Base-by-base conservation (phyloP, 2,329 filamentous ascomycete species). In the Cryphonectria naterciae region DNA sequence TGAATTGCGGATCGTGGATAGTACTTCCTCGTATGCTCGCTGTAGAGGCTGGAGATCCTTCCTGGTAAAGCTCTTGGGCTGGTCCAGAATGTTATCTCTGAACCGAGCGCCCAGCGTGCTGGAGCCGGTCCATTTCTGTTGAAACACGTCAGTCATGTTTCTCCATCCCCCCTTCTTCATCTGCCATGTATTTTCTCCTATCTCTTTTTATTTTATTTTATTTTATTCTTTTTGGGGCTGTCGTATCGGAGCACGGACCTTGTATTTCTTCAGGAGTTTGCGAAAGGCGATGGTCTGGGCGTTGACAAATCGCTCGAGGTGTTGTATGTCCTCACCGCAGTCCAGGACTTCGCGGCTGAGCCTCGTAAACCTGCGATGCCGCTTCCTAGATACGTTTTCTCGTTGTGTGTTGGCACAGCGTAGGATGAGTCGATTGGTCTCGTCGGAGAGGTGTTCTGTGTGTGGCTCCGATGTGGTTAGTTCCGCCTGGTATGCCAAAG, bases 211-310 rank as follows among this genome's bases (percentile, higher is more conserved):
- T n/a, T 32, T 32, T 4, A 0, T 32, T 32, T 32, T 32, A 2
- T 32, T 32, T 32, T 32, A 2, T 32, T 32, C 3, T 32, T 32
- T 1, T 32, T 32, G 28, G 1, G 28, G 1, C 0, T 70, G n/a
- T 60, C 56, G 52, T n/a, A 32, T 32, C 25, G 25, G n/a, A 43
- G 56, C 22, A 56, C 81, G n/a, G 81, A 88, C 88, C 84, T 85
- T 87, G 81, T 96, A 95, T 78, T 97, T 97, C 79, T 95, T 96
- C 46, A 95, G 83, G 52, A 97, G 91, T 81, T 97, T 97, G 69
- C 89, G 88, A 76, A 97, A 95, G 4, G 92, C 93, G 5, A 91
- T 88, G 13, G 90, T 85, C 78, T 97, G 93, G 2, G 92, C 91
- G 71, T 87, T 86, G 73, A 91, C 88, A 76, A 95, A 97, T 58